phyloP scores from a whole-genome alignment of 106 monocot genomes.

The Dendrobium huoshanense region DNA sequence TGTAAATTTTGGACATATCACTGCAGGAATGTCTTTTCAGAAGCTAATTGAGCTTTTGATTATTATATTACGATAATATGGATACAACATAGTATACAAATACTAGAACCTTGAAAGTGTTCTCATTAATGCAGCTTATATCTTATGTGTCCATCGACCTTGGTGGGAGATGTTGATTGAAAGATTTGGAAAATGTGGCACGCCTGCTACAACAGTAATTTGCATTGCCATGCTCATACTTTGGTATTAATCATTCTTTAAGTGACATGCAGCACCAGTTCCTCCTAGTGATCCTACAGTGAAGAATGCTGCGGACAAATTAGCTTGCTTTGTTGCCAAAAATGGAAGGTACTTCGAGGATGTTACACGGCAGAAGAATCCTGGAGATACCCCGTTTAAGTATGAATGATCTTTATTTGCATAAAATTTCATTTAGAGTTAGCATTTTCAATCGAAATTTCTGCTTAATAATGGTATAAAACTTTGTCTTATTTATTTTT shows the following conservation, averaged over 20 bases:
- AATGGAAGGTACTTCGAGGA: constrained; percentile 90
- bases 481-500: neutral
- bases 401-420: constrained; percentile 28
- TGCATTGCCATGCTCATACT: constrained; percentile 70
- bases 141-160: constrained; percentile 47
- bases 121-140: constrained; percentile 63
- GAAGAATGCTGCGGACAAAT: constrained; percentile 78
- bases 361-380: constrained; percentile 87
- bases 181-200: constrained; percentile 79
- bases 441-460: neutral
- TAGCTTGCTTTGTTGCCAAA: constrained; percentile 93
- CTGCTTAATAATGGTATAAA: neutral
- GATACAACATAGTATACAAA: neutral
- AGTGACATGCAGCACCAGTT: constrained; percentile 96
- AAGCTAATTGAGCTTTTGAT: neutral
- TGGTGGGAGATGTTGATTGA: constrained; percentile 77
- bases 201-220: constrained; percentile 51
- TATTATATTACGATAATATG: neutral
- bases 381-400: constrained; percentile 98
- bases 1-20: neutral
- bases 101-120: constrained; percentile 33
- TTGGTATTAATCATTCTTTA: constrained; percentile 99
- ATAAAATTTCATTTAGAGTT: neutral
- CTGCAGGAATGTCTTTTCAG: neutral
- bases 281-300: constrained; percentile 75